Conservation (phyloP, 2,329 filamentous ascomycete genomes). For the Pyrenophora teres region DNA sequence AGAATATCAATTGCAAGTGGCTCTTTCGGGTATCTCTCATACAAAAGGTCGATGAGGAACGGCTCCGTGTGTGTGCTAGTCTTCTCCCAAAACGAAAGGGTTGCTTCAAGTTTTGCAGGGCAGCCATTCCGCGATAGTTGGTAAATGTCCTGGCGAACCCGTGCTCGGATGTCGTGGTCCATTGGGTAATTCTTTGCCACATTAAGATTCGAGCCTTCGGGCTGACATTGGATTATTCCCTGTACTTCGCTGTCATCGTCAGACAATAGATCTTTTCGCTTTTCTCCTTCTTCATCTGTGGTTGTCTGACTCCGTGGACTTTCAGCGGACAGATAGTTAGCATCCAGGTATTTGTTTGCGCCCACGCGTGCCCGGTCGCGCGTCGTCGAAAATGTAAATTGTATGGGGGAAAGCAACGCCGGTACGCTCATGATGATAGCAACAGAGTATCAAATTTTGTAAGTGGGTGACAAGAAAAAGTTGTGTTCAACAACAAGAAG, state of each 20-base stretch:
- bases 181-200: neutral
- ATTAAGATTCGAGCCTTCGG: neutral
- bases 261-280: neutral
- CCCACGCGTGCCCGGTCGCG: neutral
- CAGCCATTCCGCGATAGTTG: neutral
- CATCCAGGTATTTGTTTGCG: neutral
- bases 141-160: neutral
- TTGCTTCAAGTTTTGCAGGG: neutral
- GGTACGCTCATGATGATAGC: neutral
- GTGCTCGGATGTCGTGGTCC: neutral
- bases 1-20: neutral
- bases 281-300: neutral
- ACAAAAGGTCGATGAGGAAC: neutral
- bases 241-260: neutral
- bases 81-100: neutral
- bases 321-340: neutral
- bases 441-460: neutral
- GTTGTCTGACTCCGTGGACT: neutral
- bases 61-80: neutral
- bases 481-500: neutral
- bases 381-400: neutral
- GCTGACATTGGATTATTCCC: neutral
- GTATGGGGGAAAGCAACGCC: neutral
- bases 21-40: neutral
- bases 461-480: neutral